Percentiles rank a stretch among this genome's conserved stretches.
phyloP scores from a whole-genome alignment of 2,329 filamentous ascomycete species.

The Aspergillus sp. region DNA sequence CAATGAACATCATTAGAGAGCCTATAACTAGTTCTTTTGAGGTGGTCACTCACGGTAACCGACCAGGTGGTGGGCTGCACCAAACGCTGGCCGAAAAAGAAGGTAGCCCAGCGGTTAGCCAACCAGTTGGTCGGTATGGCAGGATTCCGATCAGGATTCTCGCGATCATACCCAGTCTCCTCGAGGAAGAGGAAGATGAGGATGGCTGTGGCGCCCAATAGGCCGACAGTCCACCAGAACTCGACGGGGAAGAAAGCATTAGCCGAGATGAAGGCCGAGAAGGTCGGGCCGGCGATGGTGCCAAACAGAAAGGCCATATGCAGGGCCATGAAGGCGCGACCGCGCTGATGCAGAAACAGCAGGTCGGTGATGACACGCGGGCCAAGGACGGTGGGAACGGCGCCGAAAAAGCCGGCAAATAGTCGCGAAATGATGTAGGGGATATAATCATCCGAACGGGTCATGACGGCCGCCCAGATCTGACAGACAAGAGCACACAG shows the following conservation, averaged over 20 bases:
- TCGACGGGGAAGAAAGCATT: slow-evolving; percentile 39
- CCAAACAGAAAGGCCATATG: slow-evolving; percentile 43
- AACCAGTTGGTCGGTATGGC: slow-evolving; percentile 19
- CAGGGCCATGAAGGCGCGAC: slow-evolving; percentile 42
- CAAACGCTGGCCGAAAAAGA: slow-evolving; percentile 28
- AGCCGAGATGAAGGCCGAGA: slow-evolving; percentile 45
- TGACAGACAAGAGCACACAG: slow-evolving; percentile 38
- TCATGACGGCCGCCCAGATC: slow-evolving; percentile 45
- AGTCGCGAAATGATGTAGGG: slow-evolving; percentile 42
- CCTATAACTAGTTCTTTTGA: no score
- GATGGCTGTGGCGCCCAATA: slow-evolving; percentile 38
- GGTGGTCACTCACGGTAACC: slow-evolving; percentile 5
- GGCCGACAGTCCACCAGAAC: slow-evolving; percentile 50
- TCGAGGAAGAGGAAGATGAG: slow-evolving; percentile 43
- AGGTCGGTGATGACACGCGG: slow-evolving; percentile 46
- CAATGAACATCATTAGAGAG: neutral
- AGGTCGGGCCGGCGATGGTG: slow-evolving; percentile 40
- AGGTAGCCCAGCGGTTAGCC: slow-evolving; percentile 30
- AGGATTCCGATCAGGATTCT: slow-evolving; percentile 19
- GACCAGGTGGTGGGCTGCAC: slow-evolving; percentile 22
- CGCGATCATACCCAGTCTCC: slow-evolving; percentile 42
- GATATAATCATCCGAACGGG: slow-evolving; percentile 35
- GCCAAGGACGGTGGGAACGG: slow-evolving; percentile 42
- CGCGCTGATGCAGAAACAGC: slow-evolving; percentile 49
- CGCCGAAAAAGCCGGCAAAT: slow-evolving; percentile 46